A percentile compares a stretch with the other conserved stretches of the same genome.
phyloP scores from a whole-genome alignment of 1,284 basidiomycete species.

The Trichosporon coremiiforme region DNA sequence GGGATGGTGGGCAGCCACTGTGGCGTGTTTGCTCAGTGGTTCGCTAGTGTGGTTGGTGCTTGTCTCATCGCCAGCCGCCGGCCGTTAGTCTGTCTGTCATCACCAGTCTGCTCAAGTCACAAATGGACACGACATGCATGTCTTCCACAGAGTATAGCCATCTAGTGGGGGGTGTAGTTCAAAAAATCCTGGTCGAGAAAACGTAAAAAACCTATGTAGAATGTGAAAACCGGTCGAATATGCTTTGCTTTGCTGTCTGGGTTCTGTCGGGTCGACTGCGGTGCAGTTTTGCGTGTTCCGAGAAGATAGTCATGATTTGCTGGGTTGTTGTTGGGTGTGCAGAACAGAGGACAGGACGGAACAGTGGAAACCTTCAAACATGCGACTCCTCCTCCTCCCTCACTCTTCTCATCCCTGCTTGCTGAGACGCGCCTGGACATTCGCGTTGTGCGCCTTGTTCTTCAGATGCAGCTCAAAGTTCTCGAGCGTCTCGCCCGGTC shows the following conservation, averaged over 20 bases:
- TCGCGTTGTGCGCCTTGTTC: conserved; percentile 69
- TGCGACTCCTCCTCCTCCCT: not conserved
- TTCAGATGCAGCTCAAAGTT: conserved; percentile 93
- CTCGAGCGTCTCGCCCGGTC: conserved; percentile 80
- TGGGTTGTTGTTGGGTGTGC: not conserved
- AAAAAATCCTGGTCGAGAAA: conserved; percentile 13
- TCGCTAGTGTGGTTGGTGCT: not conserved
- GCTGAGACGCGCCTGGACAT: conserved; percentile 57
- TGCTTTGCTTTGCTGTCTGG: not conserved
- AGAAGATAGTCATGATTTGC: not conserved
- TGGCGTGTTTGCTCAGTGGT: not conserved
- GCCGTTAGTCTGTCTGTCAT: not conserved
- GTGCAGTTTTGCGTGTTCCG: conserved; percentile 1
- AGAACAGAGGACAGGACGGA: not conserved
- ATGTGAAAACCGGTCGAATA: conserved; percentile 1
- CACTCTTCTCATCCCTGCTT: not conserved
- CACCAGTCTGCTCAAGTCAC: not conserved
- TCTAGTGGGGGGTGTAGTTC: conserved; percentile 12
- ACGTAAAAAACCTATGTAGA: not conserved
- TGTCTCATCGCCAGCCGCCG: not conserved
- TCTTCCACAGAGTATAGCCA: conserved; percentile 13
- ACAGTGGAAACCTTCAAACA: not conserved
- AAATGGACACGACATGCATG: conserved; percentile 13
- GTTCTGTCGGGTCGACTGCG: not conserved
- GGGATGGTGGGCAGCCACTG: too few relatives aligned